Evolutionary conservation across 1,284 basidiomycete genomes (phyloP).

Genomic region (Ustilago esculenta): DNA sequence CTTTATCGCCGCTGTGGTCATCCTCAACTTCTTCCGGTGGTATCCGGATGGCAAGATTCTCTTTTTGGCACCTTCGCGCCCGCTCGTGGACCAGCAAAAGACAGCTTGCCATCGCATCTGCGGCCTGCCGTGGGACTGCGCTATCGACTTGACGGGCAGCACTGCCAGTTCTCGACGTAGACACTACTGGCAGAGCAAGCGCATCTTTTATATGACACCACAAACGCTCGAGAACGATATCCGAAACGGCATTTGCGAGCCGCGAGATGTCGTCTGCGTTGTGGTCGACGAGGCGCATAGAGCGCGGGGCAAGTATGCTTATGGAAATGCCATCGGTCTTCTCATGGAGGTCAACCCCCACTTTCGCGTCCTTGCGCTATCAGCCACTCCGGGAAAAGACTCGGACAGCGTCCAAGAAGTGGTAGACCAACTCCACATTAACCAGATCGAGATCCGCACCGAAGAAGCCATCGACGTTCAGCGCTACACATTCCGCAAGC

Average conservation of each 20-base stretch:
- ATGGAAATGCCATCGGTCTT: conserved; percentile 86
- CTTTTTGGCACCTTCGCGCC: conserved; percentile 95
- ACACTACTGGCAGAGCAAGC: conserved; percentile 78
- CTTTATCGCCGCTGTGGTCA: conserved; percentile 95
- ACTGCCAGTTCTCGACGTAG: conserved; percentile 47
- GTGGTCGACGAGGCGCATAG: conserved; percentile 96
- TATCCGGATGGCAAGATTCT: conserved; percentile 71
- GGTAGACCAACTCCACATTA: conserved; percentile 95
- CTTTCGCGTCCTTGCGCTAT: conserved; percentile 91
- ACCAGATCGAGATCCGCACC: conserved; percentile 91
- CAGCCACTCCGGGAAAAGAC: conserved; percentile 90
- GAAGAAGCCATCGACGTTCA: conserved; percentile 89
- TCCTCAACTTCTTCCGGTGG: conserved; percentile 71
- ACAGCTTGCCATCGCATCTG: conserved; percentile 93
- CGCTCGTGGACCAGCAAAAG: conserved; percentile 85
- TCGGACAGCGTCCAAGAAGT: conserved; percentile 87
- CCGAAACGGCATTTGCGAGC: conserved; percentile 77
- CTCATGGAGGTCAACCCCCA: conserved; percentile 93
- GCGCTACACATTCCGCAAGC: conserved; percentile 86
- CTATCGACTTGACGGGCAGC: conserved; percentile 84
- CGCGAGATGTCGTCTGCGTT: conserved; percentile 79
- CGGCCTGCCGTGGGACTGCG: conserved; percentile 88
- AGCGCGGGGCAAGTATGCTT: conserved; percentile 91
- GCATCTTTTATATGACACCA: conserved; percentile 97
- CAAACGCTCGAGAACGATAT: conserved; percentile 95